A percentile compares a stretch with the other conserved stretches of the same genome.
Conservation (phyloP, 306 rosid genomes). For the Prunus davidiana region DNA sequence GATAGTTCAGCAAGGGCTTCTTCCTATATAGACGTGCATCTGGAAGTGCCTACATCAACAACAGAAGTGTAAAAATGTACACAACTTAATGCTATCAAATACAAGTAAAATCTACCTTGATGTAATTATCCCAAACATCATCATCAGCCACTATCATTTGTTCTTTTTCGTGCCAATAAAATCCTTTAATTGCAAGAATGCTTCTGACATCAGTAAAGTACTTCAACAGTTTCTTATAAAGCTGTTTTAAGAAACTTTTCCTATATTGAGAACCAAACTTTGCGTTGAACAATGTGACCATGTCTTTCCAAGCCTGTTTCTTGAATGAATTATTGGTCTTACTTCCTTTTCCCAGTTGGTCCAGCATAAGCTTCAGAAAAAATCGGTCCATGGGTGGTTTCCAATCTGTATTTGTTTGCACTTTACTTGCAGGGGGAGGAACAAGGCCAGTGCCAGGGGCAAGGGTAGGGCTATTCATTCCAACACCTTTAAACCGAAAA, state of each 20-base stretch:
- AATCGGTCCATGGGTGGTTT: constrained; percentile 39
- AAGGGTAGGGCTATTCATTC: constrained; percentile 21
- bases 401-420: constrained; percentile 33
- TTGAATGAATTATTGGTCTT: constrained; percentile 28
- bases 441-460: neutral
- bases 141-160: constrained; percentile 46
- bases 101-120: constrained; percentile 31
- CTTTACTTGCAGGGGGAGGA: constrained; percentile 14
- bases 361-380: constrained; percentile 53
- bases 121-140: constrained; percentile 43
- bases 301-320: constrained; percentile 47
- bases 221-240: constrained; percentile 34
- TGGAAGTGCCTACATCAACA: constrained; percentile 52
- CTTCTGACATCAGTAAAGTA: constrained; percentile 39
- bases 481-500: constrained; percentile 27
- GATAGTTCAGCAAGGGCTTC: constrained; percentile 42
- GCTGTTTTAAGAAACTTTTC: constrained; percentile 40
- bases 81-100: constrained; percentile 6
- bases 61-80: constrained; percentile 15
- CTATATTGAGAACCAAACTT: constrained; percentile 37
- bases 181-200: constrained; percentile 37
- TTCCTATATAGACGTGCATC: constrained; percentile 35
- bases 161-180: constrained; percentile 51
- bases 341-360: constrained; percentile 40
- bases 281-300: constrained; percentile 41